Base-by-base conservation (phyloP, 805 yeast genomes). In the Hanseniaspora opuntiae region DNA sequence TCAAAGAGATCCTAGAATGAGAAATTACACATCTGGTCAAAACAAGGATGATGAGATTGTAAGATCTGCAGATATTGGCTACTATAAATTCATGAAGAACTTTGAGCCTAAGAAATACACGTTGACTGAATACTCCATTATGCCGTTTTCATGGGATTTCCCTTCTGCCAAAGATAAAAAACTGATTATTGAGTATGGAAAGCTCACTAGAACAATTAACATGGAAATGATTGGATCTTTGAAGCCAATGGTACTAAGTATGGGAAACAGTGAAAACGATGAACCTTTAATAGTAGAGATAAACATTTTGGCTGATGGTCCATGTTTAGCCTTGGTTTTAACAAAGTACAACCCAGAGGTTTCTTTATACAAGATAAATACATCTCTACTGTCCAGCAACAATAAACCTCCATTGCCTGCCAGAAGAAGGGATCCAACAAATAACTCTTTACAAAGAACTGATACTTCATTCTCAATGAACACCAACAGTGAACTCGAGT, bases 141-240 rank as follows among this genome's bases (percentile, higher is more conserved):
- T 93, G 97, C 96, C 97, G 0, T 93, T 93, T 65, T 86, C 98
- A 0, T 93, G 96, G 89, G 98, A 93, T 65, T 93, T 77, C 67
- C 98, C 98, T 0, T 87, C 94, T 51, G 97, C 96, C 0, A 70
- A 77, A 10, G 76, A 82, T 45, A 89, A 88, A 64, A 96, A 89
- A 62, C 68, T 93, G 33, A 74, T 87, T 3, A 66, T 93, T 35
- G 72, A 88, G 55, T 74, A 84, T 11, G 82, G 82, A 47, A 84
- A 85, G 1, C 73, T 82, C 30, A 89, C 84, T 62, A 74, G 97
- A 55, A 78, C 79, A 46, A 75, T 94, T 20, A 94, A 87, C 61
- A 68, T 93, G 51, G 93, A 95, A 0, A 97, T 93, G 65, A 90
- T 93, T 60, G 99, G 99, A 24, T 83, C 83, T 56, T 71, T 88